These are phyloP conservation scores for Aspergillus incahuasiensis DNA, from an alignment of 495 filamentous ascomycete genomes.

Conservation along the genomic window DNA sequence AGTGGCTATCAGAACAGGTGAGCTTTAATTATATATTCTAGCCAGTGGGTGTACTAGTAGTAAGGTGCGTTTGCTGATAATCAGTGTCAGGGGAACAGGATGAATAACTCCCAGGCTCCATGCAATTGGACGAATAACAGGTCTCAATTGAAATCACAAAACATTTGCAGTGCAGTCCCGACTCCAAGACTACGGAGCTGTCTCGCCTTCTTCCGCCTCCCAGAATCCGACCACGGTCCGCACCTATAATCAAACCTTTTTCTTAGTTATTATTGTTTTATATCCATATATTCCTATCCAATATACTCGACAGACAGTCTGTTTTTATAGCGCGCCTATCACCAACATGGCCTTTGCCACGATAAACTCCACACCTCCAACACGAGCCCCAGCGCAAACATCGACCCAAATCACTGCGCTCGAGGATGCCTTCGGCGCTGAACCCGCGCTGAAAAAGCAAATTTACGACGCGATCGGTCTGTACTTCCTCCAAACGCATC, in stretches of 20 bases:
- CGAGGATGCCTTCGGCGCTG: conserved; percentile 44
- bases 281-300: conserved; percentile 11
- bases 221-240: neutral
- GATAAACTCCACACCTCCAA: conserved; percentile 32
- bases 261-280: neutral
- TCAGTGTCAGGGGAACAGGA: neutral
- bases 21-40: neutral
- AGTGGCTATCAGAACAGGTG: too few species aligned
- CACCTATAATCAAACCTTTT: neutral
- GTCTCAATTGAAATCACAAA: neutral
- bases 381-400: conserved; percentile 1
- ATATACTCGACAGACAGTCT: neutral
- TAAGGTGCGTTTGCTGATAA: neutral
- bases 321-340: neutral
- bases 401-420: conserved; percentile 27
- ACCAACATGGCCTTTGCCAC: conserved; percentile 41
- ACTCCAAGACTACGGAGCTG: neutral
- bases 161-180: neutral
- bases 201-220: neutral
- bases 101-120: neutral
- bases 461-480: conserved; percentile 49
- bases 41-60: too few species aligned
- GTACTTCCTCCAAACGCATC: conserved; percentile 16
- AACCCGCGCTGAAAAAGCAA: conserved; percentile 40
- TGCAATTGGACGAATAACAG: conserved; percentile 3